Conservation (phyloP, 768 basidiomycete species). For the Cystofilobasidium ferigula region DNA sequence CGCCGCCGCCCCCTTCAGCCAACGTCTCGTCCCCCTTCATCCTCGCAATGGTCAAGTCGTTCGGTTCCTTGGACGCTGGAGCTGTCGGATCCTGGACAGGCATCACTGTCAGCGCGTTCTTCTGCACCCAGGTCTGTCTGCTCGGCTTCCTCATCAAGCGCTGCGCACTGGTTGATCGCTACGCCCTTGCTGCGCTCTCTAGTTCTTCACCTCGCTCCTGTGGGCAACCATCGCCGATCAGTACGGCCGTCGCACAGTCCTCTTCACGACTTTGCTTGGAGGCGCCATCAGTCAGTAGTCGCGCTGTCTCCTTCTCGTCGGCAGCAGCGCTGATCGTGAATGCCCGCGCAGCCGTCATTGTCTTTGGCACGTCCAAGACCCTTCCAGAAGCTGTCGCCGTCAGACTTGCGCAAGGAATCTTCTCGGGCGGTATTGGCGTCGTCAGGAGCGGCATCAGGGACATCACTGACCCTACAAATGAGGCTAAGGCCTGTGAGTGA, state of each 20-base stretch:
- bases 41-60: conserved; percentile 72
- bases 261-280: conserved; percentile 74
- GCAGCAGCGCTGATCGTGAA: neutral
- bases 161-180: conserved; percentile 31
- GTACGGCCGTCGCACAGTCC: conserved; percentile 73
- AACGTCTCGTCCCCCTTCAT: conserved; percentile 87
- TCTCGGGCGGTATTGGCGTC: conserved; percentile 88
- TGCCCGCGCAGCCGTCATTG: conserved; percentile 28
- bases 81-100: conserved; percentile 84
- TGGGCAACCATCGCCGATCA: conserved; percentile 95
- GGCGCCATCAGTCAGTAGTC: conserved; percentile 48
- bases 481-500: conserved; percentile 53
- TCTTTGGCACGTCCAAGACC: conserved; percentile 38
- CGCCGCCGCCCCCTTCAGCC: conserved; percentile 40
- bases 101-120: conserved; percentile 45
- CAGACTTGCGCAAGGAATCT: conserved; percentile 80
- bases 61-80: conserved; percentile 49
- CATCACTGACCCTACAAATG: conserved; percentile 83
- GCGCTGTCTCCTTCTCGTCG: neutral
- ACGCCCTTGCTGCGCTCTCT: conserved; percentile 84
- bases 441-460: conserved; percentile 74
- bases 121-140: conserved; percentile 22
- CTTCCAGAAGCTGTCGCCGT: conserved; percentile 67
- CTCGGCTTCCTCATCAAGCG: conserved; percentile 9
- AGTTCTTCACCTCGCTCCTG: conserved; percentile 84